phyloP scores from a whole-genome alignment of 768 basidiomycete genomes.

The Rhodocollybia butyracea region DNA sequence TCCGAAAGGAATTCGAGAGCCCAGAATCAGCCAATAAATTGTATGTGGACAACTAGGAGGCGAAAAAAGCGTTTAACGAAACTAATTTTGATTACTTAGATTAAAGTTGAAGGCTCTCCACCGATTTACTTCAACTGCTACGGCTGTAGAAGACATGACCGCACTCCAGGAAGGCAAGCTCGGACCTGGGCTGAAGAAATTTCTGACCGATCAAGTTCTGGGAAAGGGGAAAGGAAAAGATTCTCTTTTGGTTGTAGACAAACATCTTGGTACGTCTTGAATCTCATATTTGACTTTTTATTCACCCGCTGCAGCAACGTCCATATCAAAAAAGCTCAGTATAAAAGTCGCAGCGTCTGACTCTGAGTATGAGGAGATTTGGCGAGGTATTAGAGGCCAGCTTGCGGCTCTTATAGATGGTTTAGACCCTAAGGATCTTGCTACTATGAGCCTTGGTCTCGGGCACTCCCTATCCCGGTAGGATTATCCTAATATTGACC shows the following conservation, averaged over 20 bases:
- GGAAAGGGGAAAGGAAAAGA: constrained; percentile 93
- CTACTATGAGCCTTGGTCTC: constrained; percentile 97
- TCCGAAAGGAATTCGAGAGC: constrained; percentile 91
- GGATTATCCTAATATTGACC: constrained; percentile 13
- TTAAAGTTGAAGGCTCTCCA: constrained; percentile 94
- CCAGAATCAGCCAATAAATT: constrained; percentile 90
- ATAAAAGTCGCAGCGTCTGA: constrained; percentile 75
- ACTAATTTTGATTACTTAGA: constrained; percentile 38
- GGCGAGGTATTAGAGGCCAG: constrained; percentile 93
- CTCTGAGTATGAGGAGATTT: constrained; percentile 73
- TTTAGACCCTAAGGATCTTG: constrained; percentile 88
- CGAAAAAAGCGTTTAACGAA: not conserved
- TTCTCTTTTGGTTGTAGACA: constrained; percentile 79
- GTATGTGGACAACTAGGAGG: constrained; percentile 46
- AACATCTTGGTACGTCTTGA: constrained; percentile 72
- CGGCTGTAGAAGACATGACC: constrained; percentile 95
- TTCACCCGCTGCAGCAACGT: constrained; percentile 48
- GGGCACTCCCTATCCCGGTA: constrained; percentile 95
- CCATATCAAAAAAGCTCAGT: constrained; percentile 91
- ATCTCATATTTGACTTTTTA: not conserved
- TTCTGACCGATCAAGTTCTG: constrained; percentile 80
- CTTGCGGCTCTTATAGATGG: constrained; percentile 85
- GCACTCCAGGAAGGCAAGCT: constrained; percentile 91
- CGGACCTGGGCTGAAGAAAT: constrained; percentile 90
- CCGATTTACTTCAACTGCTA: constrained; percentile 94